These are phyloP conservation scores for Melampsora larici-populina DNA, from an alignment of 1,284 basidiomycete species.

Conservation along the genomic window DNA sequence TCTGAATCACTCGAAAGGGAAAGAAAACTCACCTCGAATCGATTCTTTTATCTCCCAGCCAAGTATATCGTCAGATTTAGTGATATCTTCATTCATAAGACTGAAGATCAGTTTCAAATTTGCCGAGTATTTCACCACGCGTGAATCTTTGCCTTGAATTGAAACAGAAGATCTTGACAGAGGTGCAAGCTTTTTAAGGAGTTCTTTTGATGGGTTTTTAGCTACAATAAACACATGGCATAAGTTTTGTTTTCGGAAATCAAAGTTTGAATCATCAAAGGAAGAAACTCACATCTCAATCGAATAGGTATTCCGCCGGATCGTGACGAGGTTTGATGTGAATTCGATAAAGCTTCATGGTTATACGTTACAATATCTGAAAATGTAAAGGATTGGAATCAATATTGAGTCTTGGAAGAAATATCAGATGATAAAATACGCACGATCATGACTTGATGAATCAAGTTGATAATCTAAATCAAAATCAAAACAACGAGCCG, in stretches of 20 bases:
- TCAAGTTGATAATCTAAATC: not conserved
- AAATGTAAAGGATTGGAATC: not conserved
- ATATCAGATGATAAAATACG: slow-evolving; percentile 2
- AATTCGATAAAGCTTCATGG: not conserved
- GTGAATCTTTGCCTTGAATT: slow-evolving; percentile 23
- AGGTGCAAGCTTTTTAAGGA: slow-evolving; percentile 20
- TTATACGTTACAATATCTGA: slow-evolving; percentile 1
- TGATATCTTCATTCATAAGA: slow-evolving; percentile 79
- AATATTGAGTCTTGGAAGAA: not conserved
- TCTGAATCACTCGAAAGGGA: slow-evolving; percentile 10
- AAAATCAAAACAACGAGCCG: slow-evolving; percentile 37
- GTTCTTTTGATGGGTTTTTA: slow-evolving; percentile 3
- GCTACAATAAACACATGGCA: slow-evolving; percentile 11
- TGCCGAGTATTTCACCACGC: slow-evolving; percentile 69
- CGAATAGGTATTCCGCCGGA: not conserved
- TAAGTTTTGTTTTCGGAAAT: not conserved
- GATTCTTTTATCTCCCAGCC: slow-evolving; percentile 71
- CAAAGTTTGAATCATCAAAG: not conserved
- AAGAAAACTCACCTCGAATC: slow-evolving; percentile 62
- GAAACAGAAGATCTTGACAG: slow-evolving; percentile 2
- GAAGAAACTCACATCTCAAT: slow-evolving; percentile 6
- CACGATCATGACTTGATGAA: slow-evolving; percentile 8
- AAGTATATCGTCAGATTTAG: slow-evolving; percentile 63
- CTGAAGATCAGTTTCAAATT: slow-evolving; percentile 76
- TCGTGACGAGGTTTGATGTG: not conserved